Evolutionary conservation across 2,329 filamentous ascomycete species (phyloP), one percentile per base, ranked within the genome.

Genomic region (Botrytis fragariae): DNA sequence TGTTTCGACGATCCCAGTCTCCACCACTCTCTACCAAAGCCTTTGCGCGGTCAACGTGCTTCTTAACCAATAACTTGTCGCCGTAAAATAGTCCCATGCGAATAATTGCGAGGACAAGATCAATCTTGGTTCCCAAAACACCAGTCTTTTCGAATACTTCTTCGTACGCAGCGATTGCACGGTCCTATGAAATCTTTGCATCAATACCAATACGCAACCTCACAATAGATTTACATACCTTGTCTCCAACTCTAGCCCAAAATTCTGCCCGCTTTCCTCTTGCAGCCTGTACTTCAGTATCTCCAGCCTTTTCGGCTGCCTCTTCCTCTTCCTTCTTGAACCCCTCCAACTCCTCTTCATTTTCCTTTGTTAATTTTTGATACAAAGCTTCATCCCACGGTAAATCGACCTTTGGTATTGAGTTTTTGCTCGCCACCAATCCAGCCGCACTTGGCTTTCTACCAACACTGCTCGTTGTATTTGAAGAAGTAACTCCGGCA

Each of bases 1-100:
- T 92, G 86, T 99, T 99, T 82, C 96, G 92, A 77, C 96, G 93
- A 83, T 99, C 96, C 96, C 96, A 99, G 84, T 99, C 96, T 83
- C 96, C 96, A 78, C 96, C 96, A 77, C 92, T 92, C 82, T 99
- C 96, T 48, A 99, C 95, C 69, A 99, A 87, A 5, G 92, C 88
- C 84, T 93, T 94, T 78, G 95, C 95, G 61, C 95, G 91, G 80
- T 97, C 94, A 64, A 98, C 89, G 74, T 94, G 93, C 88, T 97
- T 97, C 89, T 97, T 97, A 67, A 97, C 95, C 72, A 96, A 89
- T 59, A 92, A 83, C 84, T 94, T 95, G 84, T 99, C 96, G 77
- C 95, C 94, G 82, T 97, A 99, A 87, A 99, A 99, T 74, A 99
- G 88, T 51, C 93, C 94, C 82, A 98, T 91, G 74, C 96, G 93